Conservation (phyloP, 78 protist genomes). For the Isochrysis galbana region DNA sequence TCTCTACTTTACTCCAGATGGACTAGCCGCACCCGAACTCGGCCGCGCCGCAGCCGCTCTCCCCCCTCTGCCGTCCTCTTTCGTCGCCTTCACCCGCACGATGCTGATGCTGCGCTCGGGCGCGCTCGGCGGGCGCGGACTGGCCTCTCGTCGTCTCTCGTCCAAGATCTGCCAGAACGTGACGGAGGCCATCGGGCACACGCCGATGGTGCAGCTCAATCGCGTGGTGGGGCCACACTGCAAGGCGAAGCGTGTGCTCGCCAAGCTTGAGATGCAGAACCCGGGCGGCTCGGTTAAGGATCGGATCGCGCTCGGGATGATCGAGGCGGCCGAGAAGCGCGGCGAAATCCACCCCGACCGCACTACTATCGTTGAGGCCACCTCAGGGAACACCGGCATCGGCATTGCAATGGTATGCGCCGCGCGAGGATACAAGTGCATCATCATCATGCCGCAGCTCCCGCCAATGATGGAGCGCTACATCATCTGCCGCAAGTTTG, state of each 20-base stretch:
- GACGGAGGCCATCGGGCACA: background rate
- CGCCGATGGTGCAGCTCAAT: background rate
- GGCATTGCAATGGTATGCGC: conserved; percentile 39
- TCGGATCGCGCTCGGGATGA: background rate
- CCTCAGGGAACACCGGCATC: conserved; percentile 55
- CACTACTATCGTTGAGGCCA: conserved; percentile 37
- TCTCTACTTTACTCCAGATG: too few relatives aligned
- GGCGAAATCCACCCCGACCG: conserved; percentile 86
- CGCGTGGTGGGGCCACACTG: background rate
- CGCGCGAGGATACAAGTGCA: background rate
- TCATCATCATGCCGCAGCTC: conserved; percentile 45
- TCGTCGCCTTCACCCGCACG: too few relatives aligned
- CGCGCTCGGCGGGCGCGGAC: too few relatives aligned
- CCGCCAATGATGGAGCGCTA: conserved; percentile 5
- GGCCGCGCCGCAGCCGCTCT: too few relatives aligned
- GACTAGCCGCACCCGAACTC: too few relatives aligned
- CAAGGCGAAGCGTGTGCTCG: background rate
- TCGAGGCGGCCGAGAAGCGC: conserved; percentile 26
- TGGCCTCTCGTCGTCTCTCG: background rate
- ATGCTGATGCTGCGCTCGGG: too few relatives aligned
- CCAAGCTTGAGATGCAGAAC: conserved; percentile 7
- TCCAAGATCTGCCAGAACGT: background rate
- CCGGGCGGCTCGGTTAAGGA: conserved; percentile 21
- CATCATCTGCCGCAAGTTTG: conserved; percentile 11
- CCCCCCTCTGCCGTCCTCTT: too few relatives aligned